phyloP scores from a whole-genome alignment of 2,329 filamentous ascomycete species.

The Fusarium xylarioides region DNA sequence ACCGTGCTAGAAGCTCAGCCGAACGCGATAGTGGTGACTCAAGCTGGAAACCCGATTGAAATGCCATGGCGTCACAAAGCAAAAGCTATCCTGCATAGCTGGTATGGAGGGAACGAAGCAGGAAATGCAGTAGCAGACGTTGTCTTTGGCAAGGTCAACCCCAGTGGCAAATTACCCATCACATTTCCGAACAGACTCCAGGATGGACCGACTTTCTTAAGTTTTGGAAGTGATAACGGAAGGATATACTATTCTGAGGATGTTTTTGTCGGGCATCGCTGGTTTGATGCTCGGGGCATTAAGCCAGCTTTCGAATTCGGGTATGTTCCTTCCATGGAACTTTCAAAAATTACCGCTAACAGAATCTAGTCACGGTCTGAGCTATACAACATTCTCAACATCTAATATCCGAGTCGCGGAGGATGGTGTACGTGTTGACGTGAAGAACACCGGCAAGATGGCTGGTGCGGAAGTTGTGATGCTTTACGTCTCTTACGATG shows the following conservation, averaged over 20 bases:
- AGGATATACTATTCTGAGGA: slow-evolving; percentile 20
- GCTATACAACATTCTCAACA: slow-evolving; percentile 13
- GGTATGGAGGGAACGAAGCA: slow-evolving; percentile 26
- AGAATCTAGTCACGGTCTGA: slow-evolving; percentile 2
- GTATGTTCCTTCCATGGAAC: too few relatives aligned
- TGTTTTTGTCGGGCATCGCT: slow-evolving; percentile 25
- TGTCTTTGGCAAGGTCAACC: slow-evolving; percentile 15
- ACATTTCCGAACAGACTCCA: slow-evolving; percentile 9
- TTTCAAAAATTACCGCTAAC: too few relatives aligned
- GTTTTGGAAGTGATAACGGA: slow-evolving; percentile 21
- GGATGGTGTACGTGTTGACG: background rate
- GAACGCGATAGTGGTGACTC: slow-evolving; percentile 9
- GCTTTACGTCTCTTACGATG: slow-evolving; percentile 3
- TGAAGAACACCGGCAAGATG: background rate
- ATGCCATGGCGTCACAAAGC: slow-evolving; percentile 24
- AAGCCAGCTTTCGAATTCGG: slow-evolving; percentile 21
- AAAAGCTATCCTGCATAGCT: slow-evolving; percentile 17
- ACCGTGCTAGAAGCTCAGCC: slow-evolving; percentile 15
- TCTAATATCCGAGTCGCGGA: background rate
- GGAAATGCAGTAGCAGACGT: slow-evolving; percentile 25
- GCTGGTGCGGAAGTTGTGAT: slow-evolving; percentile 14
- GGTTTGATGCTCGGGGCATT: slow-evolving; percentile 11
- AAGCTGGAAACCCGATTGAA: slow-evolving; percentile 19
- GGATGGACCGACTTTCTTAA: slow-evolving; percentile 10
- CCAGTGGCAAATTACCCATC: slow-evolving; percentile 19